Percentiles rank a stretch among this genome's conserved stretches.
Conservation (phyloP, 2,329 filamentous ascomycete genomes). For the Colletotrichum tamarilloi region DNA sequence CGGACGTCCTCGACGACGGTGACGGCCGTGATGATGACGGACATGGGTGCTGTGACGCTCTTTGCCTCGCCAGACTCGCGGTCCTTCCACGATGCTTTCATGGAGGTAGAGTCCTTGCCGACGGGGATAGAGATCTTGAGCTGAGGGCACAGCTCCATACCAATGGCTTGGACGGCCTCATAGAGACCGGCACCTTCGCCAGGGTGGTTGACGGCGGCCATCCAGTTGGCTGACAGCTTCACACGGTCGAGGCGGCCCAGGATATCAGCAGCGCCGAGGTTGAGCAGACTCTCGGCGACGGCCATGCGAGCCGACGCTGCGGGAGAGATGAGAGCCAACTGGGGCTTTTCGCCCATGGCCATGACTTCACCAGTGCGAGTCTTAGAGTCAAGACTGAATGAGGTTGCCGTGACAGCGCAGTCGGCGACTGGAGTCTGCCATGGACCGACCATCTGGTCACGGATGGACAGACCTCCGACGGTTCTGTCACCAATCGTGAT, state of each 20-base stretch:
- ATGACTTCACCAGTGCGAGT: slow-evolving; percentile 92
- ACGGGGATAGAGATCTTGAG: slow-evolving; percentile 95
- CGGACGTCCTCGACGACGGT: slow-evolving; percentile 83
- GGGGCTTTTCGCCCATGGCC: slow-evolving; percentile 95
- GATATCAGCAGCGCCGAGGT: slow-evolving; percentile 82
- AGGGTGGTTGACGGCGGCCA: slow-evolving; percentile 94
- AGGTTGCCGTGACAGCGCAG: slow-evolving; percentile 90
- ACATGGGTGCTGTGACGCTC: slow-evolving; percentile 92
- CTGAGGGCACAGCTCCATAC: slow-evolving; percentile 89
- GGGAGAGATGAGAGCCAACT: slow-evolving; percentile 87
- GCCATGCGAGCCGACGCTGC: slow-evolving; percentile 96
- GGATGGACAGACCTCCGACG: slow-evolving; percentile 87
- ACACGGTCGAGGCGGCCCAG: slow-evolving; percentile 81
- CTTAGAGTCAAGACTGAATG: slow-evolving; percentile 73
- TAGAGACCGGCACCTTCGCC: slow-evolving; percentile 94
- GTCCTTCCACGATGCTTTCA: slow-evolving; percentile 97
- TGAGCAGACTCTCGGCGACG: slow-evolving; percentile 92
- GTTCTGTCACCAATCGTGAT: slow-evolving; percentile 96
- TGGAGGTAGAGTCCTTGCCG: slow-evolving; percentile 97
- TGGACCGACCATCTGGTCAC: slow-evolving; percentile 95
- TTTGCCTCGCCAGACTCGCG: slow-evolving; percentile 72
- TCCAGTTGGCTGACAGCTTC: slow-evolving; percentile 97
- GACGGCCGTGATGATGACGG: slow-evolving; percentile 91
- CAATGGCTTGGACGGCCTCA: slow-evolving; percentile 92
- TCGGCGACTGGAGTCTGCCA: slow-evolving; percentile 97